Conservation (phyloP, 2,329 filamentous ascomycete species). For the Fusarium algeriense region DNA sequence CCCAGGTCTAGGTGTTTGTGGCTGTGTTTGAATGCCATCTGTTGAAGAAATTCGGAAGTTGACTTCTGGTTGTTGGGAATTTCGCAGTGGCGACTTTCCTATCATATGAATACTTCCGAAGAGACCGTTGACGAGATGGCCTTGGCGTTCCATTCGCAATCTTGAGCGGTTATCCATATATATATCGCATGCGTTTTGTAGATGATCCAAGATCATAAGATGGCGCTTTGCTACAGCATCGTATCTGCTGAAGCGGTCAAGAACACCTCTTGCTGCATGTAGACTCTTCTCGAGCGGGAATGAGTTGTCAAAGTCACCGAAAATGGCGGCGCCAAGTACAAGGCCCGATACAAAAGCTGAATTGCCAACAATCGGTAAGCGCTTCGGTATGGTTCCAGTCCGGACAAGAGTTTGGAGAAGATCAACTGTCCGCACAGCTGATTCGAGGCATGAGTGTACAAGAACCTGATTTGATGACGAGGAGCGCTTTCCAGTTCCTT, state of each 20-base stretch:
- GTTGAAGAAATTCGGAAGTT: background rate
- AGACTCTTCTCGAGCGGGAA: conserved; percentile 50
- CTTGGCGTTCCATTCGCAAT: conserved; percentile 42
- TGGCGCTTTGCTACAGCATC: conserved; percentile 43
- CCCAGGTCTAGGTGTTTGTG: conserved; percentile 3
- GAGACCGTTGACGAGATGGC: conserved; percentile 40
- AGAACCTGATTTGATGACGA: conserved; percentile 44
- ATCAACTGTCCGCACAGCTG: conserved; percentile 53
- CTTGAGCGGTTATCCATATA: conserved; percentile 42
- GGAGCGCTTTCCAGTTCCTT: conserved; percentile 3
- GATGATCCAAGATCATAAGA: conserved; percentile 41
- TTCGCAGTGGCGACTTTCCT: conserved; percentile 21
- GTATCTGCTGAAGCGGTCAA: conserved; percentile 38
- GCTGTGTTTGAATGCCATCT: background rate
- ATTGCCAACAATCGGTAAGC: conserved; percentile 60
- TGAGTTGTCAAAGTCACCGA: conserved; percentile 57
- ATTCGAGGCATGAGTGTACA: conserved; percentile 52
- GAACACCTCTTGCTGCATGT: conserved; percentile 35
- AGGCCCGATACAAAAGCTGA: conserved; percentile 59
- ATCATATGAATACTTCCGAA: conserved; percentile 44
- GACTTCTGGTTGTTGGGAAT: background rate
- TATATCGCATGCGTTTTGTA: conserved; percentile 40
- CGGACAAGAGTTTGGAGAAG: conserved; percentile 53
- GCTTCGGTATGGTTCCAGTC: conserved; percentile 53
- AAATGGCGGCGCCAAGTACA: conserved; percentile 59